A percentile compares a stretch with the other conserved stretches of the same genome.
Conservation (phyloP, 2,329 filamentous ascomycete species). For the Nemania abortiva region DNA sequence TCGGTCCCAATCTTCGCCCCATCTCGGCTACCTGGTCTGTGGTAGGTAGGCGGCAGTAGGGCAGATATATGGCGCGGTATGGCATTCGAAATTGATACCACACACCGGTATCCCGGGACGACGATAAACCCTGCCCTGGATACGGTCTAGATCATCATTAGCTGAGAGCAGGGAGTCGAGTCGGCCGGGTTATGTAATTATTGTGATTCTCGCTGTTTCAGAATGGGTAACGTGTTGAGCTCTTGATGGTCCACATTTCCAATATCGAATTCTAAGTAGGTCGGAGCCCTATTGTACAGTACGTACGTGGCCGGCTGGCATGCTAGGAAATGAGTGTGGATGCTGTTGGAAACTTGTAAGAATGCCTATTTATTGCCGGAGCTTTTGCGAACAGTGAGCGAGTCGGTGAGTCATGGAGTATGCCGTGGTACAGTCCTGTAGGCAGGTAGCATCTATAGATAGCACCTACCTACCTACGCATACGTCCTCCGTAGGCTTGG, state of each 20-base stretch:
- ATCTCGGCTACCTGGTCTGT: constrained; percentile 2
- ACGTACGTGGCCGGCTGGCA: neutral
- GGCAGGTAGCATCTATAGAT: neutral
- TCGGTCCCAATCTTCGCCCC: constrained; percentile 11
- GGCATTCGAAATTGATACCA: neutral
- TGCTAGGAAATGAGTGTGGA: constrained; percentile 10
- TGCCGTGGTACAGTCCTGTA: neutral
- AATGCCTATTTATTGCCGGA: constrained; percentile 4
- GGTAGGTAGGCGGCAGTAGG: too few species aligned
- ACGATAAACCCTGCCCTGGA: constrained; percentile 1
- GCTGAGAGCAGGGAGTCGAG: neutral
- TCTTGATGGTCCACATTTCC: constrained; percentile 4
- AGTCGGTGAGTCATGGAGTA: constrained; percentile 7
- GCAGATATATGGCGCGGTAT: neutral
- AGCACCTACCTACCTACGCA: neutral
- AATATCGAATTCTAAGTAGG: neutral
- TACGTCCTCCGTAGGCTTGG: neutral
- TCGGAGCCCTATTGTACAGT: neutral
- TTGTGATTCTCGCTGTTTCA: constrained; percentile 15
- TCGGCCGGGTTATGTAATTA: neutral
- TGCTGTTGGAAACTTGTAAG: neutral
- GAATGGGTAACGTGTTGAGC: neutral
- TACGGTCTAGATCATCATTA: constrained; percentile 2
- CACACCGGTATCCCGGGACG: constrained; percentile 8
- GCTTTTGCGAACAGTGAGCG: neutral